phyloP scores from a whole-genome alignment of 2,329 filamentous ascomycete species.

The Neofusicoccum umdonicola region DNA sequence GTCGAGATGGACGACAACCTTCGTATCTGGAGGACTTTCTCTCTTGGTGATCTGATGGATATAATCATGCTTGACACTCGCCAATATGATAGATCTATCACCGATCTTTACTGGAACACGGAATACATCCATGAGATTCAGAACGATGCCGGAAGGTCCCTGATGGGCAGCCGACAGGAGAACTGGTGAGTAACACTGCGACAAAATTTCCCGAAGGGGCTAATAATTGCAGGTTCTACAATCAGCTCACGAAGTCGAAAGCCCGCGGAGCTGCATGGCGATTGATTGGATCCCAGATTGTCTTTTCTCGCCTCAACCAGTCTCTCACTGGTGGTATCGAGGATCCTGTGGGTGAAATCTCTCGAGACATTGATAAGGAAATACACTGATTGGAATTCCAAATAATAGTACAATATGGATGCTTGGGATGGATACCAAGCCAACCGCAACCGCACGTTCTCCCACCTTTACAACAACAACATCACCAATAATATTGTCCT shows the following conservation, averaged over 20 bases:
- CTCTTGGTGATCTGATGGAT: slow-evolving; percentile 41
- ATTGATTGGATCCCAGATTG: slow-evolving; percentile 67
- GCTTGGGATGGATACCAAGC: slow-evolving; percentile 65
- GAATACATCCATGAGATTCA: slow-evolving; percentile 62
- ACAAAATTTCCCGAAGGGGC: background rate
- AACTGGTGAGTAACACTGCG: slow-evolving; percentile 51
- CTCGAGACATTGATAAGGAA: slow-evolving; percentile 7
- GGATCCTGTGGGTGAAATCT: slow-evolving; percentile 28
- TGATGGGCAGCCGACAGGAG: slow-evolving; percentile 73
- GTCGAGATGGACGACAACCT: slow-evolving; percentile 39
- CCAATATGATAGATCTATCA: slow-evolving; percentile 44
- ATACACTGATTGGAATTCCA: slow-evolving; percentile 16
- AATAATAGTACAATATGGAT: slow-evolving; percentile 51
- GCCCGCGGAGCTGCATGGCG: slow-evolving; percentile 63
- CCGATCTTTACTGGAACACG: slow-evolving; percentile 55
- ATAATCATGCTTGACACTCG: slow-evolving; percentile 45
- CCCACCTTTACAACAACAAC: slow-evolving; percentile 64
- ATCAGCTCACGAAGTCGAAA: slow-evolving; percentile 51
- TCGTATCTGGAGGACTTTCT: slow-evolving; percentile 43
- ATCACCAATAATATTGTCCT: slow-evolving; percentile 74
- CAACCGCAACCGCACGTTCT: slow-evolving; percentile 69
- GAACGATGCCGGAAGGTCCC: slow-evolving; percentile 63
- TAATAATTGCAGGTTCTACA: slow-evolving; percentile 28
- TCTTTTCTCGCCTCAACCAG: slow-evolving; percentile 61
- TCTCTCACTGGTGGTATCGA: slow-evolving; percentile 44